These are phyloP conservation scores for Aspergillus mulundensis DNA, from an alignment of 495 filamentous ascomycete species.

Conservation along the genomic window DNA sequence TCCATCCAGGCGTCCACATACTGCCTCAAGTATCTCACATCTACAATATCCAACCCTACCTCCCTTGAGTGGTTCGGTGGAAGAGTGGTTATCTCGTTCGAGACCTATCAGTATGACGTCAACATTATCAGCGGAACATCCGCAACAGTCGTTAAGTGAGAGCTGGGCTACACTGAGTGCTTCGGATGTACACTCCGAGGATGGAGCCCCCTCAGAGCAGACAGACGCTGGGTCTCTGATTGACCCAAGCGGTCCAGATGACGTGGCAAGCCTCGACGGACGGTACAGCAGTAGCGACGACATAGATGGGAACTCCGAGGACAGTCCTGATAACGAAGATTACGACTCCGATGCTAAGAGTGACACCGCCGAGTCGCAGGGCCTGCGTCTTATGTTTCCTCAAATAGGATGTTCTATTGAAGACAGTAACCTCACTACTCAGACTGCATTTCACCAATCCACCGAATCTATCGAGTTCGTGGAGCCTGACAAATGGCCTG, in stretches of 20 bases:
- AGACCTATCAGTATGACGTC: constrained; percentile 42
- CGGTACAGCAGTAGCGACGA: constrained; percentile 37
- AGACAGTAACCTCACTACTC: constrained; percentile 42
- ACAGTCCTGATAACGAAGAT: constrained; percentile 18
- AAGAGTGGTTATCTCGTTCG: constrained; percentile 48
- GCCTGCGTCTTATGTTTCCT: constrained; percentile 41
- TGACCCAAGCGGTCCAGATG: constrained; percentile 41
- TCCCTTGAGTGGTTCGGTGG: constrained; percentile 42
- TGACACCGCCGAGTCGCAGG: constrained; percentile 35
- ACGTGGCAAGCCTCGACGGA: constrained; percentile 46
- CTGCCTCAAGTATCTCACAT: constrained; percentile 27
- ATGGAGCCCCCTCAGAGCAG: constrained; percentile 42
- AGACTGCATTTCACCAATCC: constrained; percentile 30
- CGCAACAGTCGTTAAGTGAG: constrained; percentile 36
- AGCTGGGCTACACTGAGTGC: constrained; percentile 48
- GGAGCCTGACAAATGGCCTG: constrained; percentile 51
- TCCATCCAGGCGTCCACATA: constrained; percentile 27
- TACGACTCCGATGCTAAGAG: constrained; percentile 24
- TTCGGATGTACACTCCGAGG: constrained; percentile 43
- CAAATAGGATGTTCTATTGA: constrained; percentile 32
- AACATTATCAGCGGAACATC: constrained; percentile 21
- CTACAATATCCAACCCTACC: constrained; percentile 46
- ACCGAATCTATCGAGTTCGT: constrained; percentile 57
- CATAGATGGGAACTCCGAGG: constrained; percentile 30
- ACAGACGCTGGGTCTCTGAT: constrained; percentile 45